Conservation (phyloP, 306 rosid species). For the Sphenostylis stenocarpa region DNA sequence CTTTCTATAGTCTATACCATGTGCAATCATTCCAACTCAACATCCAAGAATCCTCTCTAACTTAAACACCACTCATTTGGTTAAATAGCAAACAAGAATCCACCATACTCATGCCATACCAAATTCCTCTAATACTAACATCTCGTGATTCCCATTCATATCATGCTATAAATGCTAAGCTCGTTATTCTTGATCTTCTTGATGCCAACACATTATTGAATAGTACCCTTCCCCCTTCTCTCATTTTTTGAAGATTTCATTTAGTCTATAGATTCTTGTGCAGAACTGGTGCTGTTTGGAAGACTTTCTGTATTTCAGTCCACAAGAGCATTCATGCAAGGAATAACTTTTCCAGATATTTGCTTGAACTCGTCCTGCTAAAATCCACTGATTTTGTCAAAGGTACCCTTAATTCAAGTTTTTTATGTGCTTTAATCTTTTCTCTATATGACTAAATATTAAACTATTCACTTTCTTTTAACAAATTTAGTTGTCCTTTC, state of each 20-base stretch:
- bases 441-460: neutral
- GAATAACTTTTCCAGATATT: neutral
- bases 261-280: neutral
- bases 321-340: constrained; percentile 16
- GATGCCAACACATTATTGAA: constrained; percentile 1
- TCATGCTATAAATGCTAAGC: neutral
- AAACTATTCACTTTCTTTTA: neutral
- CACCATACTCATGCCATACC: neutral
- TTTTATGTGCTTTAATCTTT: neutral
- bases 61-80: neutral
- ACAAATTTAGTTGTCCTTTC: neutral
- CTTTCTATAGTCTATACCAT: neutral
- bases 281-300: neutral
- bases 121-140: neutral
- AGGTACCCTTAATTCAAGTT: neutral
- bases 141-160: neutral
- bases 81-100: neutral
- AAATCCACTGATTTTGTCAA: neutral
- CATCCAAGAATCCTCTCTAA: neutral
- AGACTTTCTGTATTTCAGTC: neutral
- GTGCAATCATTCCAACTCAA: neutral
- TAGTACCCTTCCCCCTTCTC: neutral
- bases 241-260: neutral
- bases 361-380: neutral
- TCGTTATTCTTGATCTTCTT: neutral